phyloP scores from a whole-genome alignment of 2,329 filamentous ascomycete species.

The Zasmidium citrigriseum region DNA sequence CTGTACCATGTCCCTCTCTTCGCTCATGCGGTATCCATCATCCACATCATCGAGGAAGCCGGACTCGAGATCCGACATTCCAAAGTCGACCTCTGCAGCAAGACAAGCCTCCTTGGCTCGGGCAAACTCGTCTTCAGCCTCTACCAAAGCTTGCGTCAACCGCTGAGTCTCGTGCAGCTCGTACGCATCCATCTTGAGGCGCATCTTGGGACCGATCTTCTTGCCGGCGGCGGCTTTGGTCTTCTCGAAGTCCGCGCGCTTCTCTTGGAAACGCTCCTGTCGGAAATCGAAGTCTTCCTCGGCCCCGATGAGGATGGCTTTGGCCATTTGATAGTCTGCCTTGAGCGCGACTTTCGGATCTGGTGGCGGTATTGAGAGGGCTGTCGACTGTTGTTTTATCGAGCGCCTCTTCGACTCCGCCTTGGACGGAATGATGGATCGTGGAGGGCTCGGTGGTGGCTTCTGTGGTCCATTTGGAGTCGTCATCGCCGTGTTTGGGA shows the following conservation, averaged over 20 bases:
- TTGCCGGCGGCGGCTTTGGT: background rate
- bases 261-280: background rate
- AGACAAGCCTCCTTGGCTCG: slow-evolving; percentile 3
- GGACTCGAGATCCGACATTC: background rate
- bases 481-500: too few species aligned
- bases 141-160: background rate
- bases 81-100: background rate
- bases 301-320: background rate
- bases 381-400: too few species aligned
- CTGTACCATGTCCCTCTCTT: background rate
- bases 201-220: background rate
- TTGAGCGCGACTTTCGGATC: background rate
- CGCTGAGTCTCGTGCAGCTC: background rate
- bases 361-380: too few species aligned
- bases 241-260: background rate
- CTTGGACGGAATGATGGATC: background rate
- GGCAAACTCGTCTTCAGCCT: background rate
- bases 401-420: too few species aligned
- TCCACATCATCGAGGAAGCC: slow-evolving; percentile 5
- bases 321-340: background rate
- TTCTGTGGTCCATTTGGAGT: too few species aligned
- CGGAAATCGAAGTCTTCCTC: background rate
- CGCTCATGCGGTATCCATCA: slow-evolving; percentile 3
- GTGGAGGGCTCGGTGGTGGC: background rate
- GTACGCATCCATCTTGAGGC: background rate